These are phyloP conservation scores for Vitis cinerea DNA, from an alignment of 164 flowering plant species.

Conservation along the genomic window DNA sequence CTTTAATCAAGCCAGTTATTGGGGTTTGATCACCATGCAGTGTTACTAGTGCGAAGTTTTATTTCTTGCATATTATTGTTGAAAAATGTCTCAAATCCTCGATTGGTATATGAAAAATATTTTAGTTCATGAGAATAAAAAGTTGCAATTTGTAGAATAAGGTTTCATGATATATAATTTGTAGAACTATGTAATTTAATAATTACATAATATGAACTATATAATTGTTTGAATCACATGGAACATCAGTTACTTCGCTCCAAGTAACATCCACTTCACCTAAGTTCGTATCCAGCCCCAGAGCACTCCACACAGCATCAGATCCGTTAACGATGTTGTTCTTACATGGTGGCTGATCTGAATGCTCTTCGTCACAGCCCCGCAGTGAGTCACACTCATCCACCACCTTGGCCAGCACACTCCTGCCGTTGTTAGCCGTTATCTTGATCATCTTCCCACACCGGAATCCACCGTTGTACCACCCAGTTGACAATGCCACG, in stretches of 20 bases:
- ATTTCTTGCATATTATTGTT: too few species aligned
- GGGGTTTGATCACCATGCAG: too few species aligned
- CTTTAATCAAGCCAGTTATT: too few species aligned
- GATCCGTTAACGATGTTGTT: slow-evolving; percentile 40
- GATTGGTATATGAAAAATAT: too few species aligned
- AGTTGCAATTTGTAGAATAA: too few species aligned
- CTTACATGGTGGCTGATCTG: slow-evolving; percentile 26
- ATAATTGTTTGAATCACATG: too few species aligned
- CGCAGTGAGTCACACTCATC: slow-evolving; percentile 40
- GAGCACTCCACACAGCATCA: slow-evolving; percentile 34
- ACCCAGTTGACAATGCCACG: slow-evolving; percentile 45
- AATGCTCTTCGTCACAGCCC: slow-evolving; percentile 42
- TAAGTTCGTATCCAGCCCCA: slow-evolving; percentile 21
- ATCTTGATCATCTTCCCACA: slow-evolving; percentile 31
- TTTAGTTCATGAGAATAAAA: too few species aligned
- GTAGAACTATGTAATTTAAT: too few species aligned
- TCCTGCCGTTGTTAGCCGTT: slow-evolving; percentile 24
- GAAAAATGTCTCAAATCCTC: too few species aligned
- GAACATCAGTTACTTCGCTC: not conserved
- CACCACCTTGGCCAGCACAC: slow-evolving; percentile 36
- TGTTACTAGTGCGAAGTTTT: too few species aligned
- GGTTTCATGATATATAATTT: too few species aligned
- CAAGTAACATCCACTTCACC: slow-evolving; percentile 26
- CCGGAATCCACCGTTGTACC: slow-evolving; percentile 22
- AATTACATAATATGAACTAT: too few species aligned